These are phyloP conservation scores for Dillenia turbinata DNA, from an alignment of 164 flowering plant species.

Conservation along the genomic window DNA sequence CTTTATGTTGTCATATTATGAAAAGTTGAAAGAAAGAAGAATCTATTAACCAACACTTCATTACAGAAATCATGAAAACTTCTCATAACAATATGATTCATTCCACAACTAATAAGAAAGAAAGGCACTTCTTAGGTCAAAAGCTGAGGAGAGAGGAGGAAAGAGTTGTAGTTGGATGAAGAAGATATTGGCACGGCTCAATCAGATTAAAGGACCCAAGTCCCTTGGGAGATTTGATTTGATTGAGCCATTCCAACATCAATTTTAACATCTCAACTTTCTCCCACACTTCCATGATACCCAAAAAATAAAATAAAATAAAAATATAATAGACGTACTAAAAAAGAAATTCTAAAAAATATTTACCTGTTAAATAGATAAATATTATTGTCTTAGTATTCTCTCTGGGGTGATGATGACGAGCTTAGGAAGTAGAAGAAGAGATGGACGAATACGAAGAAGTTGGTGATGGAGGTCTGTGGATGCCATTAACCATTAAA, in stretches of 20 bases:
- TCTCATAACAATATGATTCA: too few relatives aligned
- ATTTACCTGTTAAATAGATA: too few relatives aligned
- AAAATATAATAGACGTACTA: background rate
- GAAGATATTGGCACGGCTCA: constrained; percentile 86
- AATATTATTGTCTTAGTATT: too few relatives aligned
- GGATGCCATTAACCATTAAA: too few relatives aligned
- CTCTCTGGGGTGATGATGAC: background rate
- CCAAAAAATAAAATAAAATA: constrained; percentile 2
- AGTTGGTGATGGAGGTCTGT: too few relatives aligned
- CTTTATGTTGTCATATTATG: too few relatives aligned
- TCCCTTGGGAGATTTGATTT: constrained; percentile 40
- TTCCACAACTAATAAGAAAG: too few relatives aligned
- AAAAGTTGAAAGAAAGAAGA: too few relatives aligned
- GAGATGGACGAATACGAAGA: background rate
- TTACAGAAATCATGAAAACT: too few relatives aligned
- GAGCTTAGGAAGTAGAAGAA: background rate
- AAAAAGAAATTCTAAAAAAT: background rate
- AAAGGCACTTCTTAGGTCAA: too few relatives aligned
- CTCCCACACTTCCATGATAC: constrained; percentile 1
- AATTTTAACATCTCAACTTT: background rate
- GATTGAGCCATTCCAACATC: constrained; percentile 74
- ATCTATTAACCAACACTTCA: too few relatives aligned
- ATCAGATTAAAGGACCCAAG: constrained; percentile 48
- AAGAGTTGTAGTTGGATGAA: background rate
- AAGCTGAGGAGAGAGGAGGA: too few relatives aligned